Base-by-base conservation (phyloP, 306 rosid genomes). In the Dryas alaskensis region DNA sequence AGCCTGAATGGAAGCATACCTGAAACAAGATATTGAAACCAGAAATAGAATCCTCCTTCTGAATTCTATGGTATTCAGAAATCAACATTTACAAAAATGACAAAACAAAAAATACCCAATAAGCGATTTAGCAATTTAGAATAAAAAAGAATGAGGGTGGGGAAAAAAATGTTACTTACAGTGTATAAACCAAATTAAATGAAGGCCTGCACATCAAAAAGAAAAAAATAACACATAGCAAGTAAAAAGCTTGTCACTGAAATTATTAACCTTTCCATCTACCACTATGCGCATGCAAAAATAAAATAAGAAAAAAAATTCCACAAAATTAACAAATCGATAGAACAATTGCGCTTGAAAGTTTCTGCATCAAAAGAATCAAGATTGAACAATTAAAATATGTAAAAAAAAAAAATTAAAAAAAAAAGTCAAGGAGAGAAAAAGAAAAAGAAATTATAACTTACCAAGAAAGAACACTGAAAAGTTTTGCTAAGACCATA, bases 131-230 rank as follows among this genome's bases (percentile, higher is more conserved):
- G 19, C 42, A 65, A 44, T 4, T 22, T 12, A 54, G 11, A 31
- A 19, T 39, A 5, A 31, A 22, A 58, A 71, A 44, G 62, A 63
- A 44, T 10, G 11, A 51, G 7, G 13, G n/a, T 4, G 10, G 9
- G 49, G 31, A 45, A 64, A n/a, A 31, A 44, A 8, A 22, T 22
- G 65, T 12, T 37, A 80, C 95, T 85, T 84, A 89, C 92, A 89
- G 43, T 57, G 86, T 74, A 80, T 43, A 85, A 65, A 84, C 73
- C 81, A 87, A 76, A 67, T 59, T 65, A 68, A 89, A 60, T 5
- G 90, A 88, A 80, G 92, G 90, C 92, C 95, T 89, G 86, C 81
- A 65, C 8, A 61, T 57, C 50, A 58, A 40, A 60, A 46, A 31
- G n/a, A 0, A 37, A 73, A 44, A 16, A n/a, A 39, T 37, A 13